These are phyloP conservation scores for Fusarium tuaranense DNA, from an alignment of 2,329 filamentous ascomycete species.

Conservation along the genomic window DNA sequence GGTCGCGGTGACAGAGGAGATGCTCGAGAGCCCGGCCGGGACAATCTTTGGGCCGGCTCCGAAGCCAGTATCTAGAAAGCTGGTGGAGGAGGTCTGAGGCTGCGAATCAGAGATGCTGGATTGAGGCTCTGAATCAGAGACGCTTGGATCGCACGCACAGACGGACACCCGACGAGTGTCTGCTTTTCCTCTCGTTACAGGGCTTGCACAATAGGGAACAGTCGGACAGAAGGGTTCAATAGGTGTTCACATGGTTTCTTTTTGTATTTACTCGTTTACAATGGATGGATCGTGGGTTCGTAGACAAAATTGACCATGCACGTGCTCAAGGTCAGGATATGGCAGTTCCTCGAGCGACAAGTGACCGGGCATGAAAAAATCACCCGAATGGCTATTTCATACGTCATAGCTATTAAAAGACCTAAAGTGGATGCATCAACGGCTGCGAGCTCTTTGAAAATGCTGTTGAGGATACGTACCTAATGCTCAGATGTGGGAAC, in stretches of 20 bases:
- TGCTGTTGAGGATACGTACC: neutral
- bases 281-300: neutral
- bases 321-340: neutral
- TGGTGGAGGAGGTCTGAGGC: conserved; percentile 66
- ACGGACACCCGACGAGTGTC: neutral
- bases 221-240: neutral
- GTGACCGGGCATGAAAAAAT: neutral
- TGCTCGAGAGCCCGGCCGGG: conserved; percentile 73
- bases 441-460: neutral
- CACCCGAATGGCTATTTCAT: neutral
- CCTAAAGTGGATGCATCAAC: neutral
- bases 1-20: conserved; percentile 75
- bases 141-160: neutral
- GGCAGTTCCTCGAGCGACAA: neutral
- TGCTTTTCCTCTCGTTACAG: neutral
- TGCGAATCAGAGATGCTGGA: neutral
- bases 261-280: neutral
- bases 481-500: neutral
- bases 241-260: neutral
- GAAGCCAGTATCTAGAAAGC: conserved; percentile 55
- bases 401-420: neutral
- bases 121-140: too few species aligned
- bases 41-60: conserved; percentile 61
- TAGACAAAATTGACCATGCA: neutral
- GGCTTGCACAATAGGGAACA: neutral